These are phyloP conservation scores for Blastobotrys peoriensis DNA, from an alignment of 805 yeast genomes.

Conservation along the genomic window DNA sequence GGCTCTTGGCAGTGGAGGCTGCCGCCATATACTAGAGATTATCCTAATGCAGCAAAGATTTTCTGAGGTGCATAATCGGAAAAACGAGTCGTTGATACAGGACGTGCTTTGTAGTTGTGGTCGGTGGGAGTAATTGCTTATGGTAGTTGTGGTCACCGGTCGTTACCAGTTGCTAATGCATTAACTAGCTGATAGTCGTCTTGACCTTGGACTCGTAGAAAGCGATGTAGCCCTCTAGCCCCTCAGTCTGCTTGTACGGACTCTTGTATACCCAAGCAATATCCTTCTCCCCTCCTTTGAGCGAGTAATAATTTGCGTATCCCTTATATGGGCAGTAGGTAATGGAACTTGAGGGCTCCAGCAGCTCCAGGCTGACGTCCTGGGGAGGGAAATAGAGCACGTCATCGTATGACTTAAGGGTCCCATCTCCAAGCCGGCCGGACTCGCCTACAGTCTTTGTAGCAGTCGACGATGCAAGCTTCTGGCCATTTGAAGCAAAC, in stretches of 20 bases:
- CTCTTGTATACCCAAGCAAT: slow-evolving; percentile 16
- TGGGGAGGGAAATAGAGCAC: slow-evolving; percentile 11
- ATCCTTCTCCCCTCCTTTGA: slow-evolving; percentile 10
- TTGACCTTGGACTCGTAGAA: slow-evolving; percentile 12
- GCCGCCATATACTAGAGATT: too few relatives aligned
- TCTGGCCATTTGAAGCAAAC: neutral
- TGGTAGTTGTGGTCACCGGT: too few relatives aligned
- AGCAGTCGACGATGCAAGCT: slow-evolving; percentile 5
- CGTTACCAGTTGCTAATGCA: too few relatives aligned
- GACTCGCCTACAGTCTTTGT: slow-evolving; percentile 9
- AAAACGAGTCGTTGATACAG: too few relatives aligned
- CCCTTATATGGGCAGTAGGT: slow-evolving; percentile 18
- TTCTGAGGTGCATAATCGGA: too few relatives aligned
- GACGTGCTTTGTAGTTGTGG: too few relatives aligned
- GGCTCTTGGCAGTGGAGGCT: too few relatives aligned
- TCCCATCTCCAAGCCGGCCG: slow-evolving; percentile 6
- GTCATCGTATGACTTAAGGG: slow-evolving; percentile 6
- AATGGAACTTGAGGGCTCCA: slow-evolving; percentile 9
- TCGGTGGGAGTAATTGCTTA: too few relatives aligned
- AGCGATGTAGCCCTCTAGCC: slow-evolving; percentile 9
- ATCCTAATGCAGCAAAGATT: too few relatives aligned
- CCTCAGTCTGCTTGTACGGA: slow-evolving; percentile 10
- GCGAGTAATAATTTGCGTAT: slow-evolving; percentile 12
- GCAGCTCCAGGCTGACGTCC: slow-evolving; percentile 10
- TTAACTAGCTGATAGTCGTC: neutral